Conservation (phyloP, 805 yeast genomes). For the Wickerhamomyces canadensis region DNA sequence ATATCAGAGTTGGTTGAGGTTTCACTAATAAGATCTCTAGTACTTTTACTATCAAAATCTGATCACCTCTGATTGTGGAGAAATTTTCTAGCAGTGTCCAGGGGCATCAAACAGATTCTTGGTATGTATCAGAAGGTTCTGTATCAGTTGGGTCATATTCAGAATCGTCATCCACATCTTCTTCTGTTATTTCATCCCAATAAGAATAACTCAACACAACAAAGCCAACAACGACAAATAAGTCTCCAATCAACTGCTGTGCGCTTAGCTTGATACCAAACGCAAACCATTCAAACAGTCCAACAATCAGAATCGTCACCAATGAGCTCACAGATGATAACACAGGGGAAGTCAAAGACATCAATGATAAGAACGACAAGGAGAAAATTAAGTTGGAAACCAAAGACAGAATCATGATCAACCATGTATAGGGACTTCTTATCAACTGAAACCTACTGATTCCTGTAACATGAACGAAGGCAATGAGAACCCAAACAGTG, state of each 20-base stretch:
- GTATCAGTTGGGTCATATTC: conserved; percentile 15
- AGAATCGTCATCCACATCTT: conserved; percentile 31
- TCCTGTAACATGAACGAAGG: conserved; percentile 46
- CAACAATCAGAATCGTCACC: conserved; percentile 75
- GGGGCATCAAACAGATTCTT: no score
- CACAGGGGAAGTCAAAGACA: conserved; percentile 84
- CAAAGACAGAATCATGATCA: conserved; percentile 46
- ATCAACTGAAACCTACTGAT: conserved; percentile 56
- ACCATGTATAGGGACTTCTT: conserved; percentile 33
- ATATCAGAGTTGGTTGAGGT: no score
- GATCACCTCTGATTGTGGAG: no score
- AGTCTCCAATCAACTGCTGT: conserved; percentile 63
- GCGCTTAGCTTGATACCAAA: conserved; percentile 52
- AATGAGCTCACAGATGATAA: conserved; percentile 64
- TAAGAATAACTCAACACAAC: conserved; percentile 56
- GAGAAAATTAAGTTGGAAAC: conserved; percentile 63
- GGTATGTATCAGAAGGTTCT: not conserved
- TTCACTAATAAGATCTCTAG: no score
- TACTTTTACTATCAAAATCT: no score
- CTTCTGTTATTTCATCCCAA: conserved; percentile 55
- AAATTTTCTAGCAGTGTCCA: no score
- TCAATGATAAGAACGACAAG: conserved; percentile 64
- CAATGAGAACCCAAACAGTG: conserved; percentile 42
- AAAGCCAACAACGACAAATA: conserved; percentile 66
- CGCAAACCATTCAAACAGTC: conserved; percentile 64